These are phyloP conservation scores for Gossypium australe DNA, from an alignment of 345 rosid genomes.

Conservation along the genomic window DNA sequence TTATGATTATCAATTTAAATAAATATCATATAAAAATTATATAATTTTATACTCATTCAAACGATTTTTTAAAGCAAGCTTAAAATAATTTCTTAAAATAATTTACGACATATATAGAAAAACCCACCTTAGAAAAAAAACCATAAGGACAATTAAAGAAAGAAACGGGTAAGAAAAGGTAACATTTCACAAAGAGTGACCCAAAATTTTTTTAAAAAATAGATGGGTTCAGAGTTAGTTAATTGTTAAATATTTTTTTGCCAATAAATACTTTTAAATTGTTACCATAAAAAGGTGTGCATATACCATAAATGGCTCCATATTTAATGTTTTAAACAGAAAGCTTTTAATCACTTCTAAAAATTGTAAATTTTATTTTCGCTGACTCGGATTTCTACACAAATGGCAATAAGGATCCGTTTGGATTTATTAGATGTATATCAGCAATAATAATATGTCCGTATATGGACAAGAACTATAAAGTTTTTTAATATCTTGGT, in stretches of 20 bases:
- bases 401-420: too few relatives aligned
- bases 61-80: neutral
- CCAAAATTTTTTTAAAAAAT: too few relatives aligned
- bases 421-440: too few relatives aligned
- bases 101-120: neutral
- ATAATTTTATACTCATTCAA: too few relatives aligned
- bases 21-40: too few relatives aligned
- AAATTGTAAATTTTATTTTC: too few relatives aligned
- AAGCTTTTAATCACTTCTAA: neutral
- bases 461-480: too few relatives aligned
- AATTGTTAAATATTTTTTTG: neutral
- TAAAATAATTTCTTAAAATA: neutral
- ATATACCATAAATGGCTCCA: neutral
- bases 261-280: neutral
- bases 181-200: neutral
- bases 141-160: neutral
- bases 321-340: neutral
- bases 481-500: too few relatives aligned
- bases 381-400: too few relatives aligned
- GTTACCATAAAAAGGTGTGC: neutral
- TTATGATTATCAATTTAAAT: too few relatives aligned
- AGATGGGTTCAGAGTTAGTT: neutral
- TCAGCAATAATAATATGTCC: too few relatives aligned
- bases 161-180: neutral
- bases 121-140: neutral